These are phyloP conservation scores for Lachancea dasiensis DNA, from an alignment of 805 yeast genomes.

Conservation along the genomic window DNA sequence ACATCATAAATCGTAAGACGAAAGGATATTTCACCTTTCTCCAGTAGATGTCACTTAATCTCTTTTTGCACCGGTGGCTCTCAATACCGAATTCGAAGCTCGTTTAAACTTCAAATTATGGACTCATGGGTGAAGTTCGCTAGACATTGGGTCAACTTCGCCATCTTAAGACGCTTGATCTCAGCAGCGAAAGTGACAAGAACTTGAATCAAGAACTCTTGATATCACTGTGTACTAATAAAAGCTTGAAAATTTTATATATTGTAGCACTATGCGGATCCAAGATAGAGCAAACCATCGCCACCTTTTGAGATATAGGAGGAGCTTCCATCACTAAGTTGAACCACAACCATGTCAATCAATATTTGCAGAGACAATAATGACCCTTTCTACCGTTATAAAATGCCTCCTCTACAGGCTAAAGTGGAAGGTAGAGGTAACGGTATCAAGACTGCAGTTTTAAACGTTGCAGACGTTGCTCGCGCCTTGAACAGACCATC, in stretches of 20 bases:
- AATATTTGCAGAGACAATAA: conserved; percentile 95
- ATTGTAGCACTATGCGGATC: background rate
- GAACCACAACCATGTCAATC: conserved; percentile 60
- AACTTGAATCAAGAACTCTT: no score
- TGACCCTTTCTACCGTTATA: conserved; percentile 98
- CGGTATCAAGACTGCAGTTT: conserved; percentile 94
- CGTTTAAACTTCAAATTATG: no score
- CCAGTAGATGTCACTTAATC: no score
- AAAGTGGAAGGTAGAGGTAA: conserved; percentile 98
- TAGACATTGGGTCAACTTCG: no score
- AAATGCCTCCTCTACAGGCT: conserved; percentile 97
- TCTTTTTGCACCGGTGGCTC: no score
- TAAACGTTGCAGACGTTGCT: conserved; percentile 83
- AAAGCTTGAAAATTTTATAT: conserved; percentile 1
- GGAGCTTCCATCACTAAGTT: background rate
- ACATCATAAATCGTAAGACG: no score
- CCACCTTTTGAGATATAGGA: conserved; percentile 1
- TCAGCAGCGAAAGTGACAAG: no score
- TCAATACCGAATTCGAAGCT: no score
- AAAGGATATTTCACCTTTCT: no score
- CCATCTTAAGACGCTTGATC: no score
- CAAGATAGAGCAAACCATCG: background rate
- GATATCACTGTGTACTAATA: conserved; percentile 5
- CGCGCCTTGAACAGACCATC: conserved; percentile 93
- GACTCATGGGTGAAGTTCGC: no score